phyloP scores from a whole-genome alignment of 2,329 filamentous ascomycete genomes.

The Colletotrichum kahawae region DNA sequence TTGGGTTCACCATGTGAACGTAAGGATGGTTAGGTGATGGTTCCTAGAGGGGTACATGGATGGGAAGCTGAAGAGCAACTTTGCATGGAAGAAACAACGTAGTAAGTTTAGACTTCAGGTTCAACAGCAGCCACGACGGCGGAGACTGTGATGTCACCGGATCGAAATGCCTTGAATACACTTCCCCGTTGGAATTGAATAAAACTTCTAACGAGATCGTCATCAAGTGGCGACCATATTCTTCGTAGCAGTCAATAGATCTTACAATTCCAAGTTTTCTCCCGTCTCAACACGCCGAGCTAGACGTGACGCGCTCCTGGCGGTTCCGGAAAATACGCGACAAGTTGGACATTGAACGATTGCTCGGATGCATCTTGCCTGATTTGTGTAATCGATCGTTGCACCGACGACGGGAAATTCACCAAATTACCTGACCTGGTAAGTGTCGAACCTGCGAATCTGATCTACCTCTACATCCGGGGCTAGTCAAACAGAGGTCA shows the following conservation, averaged over 20 bases:
- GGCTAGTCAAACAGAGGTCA: background rate
- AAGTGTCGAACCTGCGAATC: background rate
- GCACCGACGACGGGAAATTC: background rate
- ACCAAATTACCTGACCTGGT: background rate
- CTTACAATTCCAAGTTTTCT: rapidly evolving
- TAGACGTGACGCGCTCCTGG: background rate
- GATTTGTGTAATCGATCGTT: background rate
- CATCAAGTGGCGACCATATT: background rate
- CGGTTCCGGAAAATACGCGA: background rate
- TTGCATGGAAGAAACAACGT: background rate
- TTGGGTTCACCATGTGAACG: background rate
- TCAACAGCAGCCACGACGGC: background rate
- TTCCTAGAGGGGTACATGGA: background rate
- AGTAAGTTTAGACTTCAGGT: background rate
- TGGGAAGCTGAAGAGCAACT: background rate
- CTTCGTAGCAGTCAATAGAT: background rate
- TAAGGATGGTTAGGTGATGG: background rate
- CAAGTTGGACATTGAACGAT: background rate
- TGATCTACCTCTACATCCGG: background rate
- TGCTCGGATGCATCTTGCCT: background rate
- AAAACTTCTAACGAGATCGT: background rate
- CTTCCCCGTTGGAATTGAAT: background rate
- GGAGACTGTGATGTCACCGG: background rate
- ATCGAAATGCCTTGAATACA: background rate
- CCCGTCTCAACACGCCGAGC: rapidly evolving